Percentiles rank a stretch among this genome's conserved stretches.
phyloP scores from a whole-genome alignment of 495 filamentous ascomycete species.

The Penicillium canariense region DNA sequence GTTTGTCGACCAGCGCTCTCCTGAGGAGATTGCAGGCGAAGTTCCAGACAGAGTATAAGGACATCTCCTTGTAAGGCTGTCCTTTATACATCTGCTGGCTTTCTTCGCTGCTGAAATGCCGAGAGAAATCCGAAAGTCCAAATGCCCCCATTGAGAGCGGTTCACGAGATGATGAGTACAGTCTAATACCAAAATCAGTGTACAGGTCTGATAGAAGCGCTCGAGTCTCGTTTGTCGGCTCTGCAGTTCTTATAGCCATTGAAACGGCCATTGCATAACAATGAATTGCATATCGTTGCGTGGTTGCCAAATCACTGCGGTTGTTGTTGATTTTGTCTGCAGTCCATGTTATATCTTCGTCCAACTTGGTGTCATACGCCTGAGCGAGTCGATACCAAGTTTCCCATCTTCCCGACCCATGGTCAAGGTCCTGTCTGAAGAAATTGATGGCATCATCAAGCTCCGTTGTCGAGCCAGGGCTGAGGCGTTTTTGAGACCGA shows the following conservation, averaged over 20 bases:
- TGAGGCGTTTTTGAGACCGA: slow-evolving; percentile 76
- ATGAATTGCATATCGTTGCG: slow-evolving; percentile 84
- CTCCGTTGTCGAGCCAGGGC: slow-evolving; percentile 76
- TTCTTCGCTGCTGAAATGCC: slow-evolving; percentile 67
- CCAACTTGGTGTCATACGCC: slow-evolving; percentile 84
- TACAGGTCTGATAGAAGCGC: slow-evolving; percentile 79
- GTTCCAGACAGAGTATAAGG: slow-evolving; percentile 76
- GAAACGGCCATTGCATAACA: slow-evolving; percentile 91
- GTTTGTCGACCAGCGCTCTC: slow-evolving; percentile 68
- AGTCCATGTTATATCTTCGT: slow-evolving; percentile 91
- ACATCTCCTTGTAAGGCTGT: slow-evolving; percentile 69
- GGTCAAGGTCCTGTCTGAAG: slow-evolving; percentile 82
- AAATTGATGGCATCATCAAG: slow-evolving; percentile 79
- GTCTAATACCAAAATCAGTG: slow-evolving; percentile 80
- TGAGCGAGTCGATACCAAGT: slow-evolving; percentile 95
- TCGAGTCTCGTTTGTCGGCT: slow-evolving; percentile 58
- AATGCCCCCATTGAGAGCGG: slow-evolving; percentile 90
- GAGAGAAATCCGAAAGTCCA: slow-evolving; percentile 66
- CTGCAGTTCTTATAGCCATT: slow-evolving; percentile 60
- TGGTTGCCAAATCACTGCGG: slow-evolving; percentile 64
- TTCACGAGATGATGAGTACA: slow-evolving; percentile 88
- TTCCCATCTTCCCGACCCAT: slow-evolving; percentile 84
- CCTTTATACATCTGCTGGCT: slow-evolving; percentile 72
- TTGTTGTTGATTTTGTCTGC: slow-evolving; percentile 94
- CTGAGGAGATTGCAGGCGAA: slow-evolving; percentile 78